phyloP scores from a whole-genome alignment of 306 rosid genomes.

The Biancaea sappan region DNA sequence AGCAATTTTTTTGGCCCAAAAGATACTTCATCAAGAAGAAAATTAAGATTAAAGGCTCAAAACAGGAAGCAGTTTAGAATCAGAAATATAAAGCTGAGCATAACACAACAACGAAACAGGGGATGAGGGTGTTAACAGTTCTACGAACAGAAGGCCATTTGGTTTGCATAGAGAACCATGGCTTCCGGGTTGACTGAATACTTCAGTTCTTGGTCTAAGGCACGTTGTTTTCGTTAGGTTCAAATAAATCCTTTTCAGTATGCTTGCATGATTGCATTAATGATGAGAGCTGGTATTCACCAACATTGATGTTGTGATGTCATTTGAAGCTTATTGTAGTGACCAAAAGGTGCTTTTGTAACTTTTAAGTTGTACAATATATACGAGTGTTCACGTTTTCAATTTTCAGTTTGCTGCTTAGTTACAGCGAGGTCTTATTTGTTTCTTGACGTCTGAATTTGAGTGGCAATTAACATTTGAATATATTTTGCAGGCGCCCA shows the following conservation, averaged over 20 bases:
- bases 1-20: neutral
- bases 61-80: too few species aligned
- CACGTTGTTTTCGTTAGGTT: neutral
- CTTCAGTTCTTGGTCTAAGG: neutral
- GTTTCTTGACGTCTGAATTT: neutral
- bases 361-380: neutral
- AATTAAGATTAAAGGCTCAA: too few species aligned
- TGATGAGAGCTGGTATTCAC: neutral
- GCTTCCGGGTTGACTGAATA: too few species aligned
- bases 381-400: neutral
- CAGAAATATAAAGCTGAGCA: too few species aligned
- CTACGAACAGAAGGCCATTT: too few species aligned
- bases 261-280: neutral
- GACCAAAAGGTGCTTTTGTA: neutral
- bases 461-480: neutral
- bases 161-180: too few species aligned
- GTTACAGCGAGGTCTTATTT: neutral
- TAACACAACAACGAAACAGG: too few species aligned
- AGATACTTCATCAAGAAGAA: too few species aligned
- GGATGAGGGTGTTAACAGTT: too few species aligned
- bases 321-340: neutral
- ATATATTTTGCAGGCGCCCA: slow-evolving; percentile 54
- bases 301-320: neutral
- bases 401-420: neutral
- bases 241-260: neutral